phyloP scores from a whole-genome alignment of 345 rosid species.

The Eutrema japonicum region DNA sequence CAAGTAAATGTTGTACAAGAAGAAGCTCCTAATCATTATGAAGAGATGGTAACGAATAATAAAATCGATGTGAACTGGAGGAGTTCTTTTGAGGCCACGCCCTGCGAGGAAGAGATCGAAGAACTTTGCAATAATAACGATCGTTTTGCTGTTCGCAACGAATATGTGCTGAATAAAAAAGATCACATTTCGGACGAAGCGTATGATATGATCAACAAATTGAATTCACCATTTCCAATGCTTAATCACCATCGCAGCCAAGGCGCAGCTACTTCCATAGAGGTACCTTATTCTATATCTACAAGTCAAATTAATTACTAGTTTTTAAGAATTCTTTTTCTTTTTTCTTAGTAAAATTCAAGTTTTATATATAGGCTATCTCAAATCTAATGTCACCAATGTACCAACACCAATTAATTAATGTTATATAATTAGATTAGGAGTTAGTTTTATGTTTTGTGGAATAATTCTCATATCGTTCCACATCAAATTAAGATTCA shows the following conservation, averaged over 20 bases:
- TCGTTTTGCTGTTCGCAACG: conserved; percentile 17
- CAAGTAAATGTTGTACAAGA: conserved; percentile 23
- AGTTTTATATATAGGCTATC: conserved; percentile 1
- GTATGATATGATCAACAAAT: conserved; percentile 27
- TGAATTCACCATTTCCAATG: conserved; percentile 34
- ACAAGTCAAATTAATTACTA: not conserved
- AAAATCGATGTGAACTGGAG: conserved; percentile 16
- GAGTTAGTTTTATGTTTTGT: conserved; percentile 7
- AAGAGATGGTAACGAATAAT: conserved; percentile 5
- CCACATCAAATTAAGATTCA: too few relatives aligned
- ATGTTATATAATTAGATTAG: conserved; percentile 1
- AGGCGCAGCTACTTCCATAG: conserved; percentile 28
- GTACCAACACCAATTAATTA: conserved; percentile 5
- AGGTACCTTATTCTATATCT: conserved; percentile 37
- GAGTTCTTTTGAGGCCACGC: conserved; percentile 24
- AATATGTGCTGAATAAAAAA: conserved; percentile 24
- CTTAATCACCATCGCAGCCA: conserved; percentile 33
- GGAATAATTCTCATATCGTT: not conserved
- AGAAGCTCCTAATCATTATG: conserved; percentile 23
- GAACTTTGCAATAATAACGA: conserved; percentile 34
- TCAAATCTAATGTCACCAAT: conserved; percentile 15
- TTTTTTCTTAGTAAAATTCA: not conserved
- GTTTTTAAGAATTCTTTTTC: not conserved
- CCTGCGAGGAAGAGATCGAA: conserved; percentile 14
- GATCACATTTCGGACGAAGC: conserved; percentile 22